These are phyloP conservation scores for Silene noctiflora DNA, from an alignment of 179 eudicot genomes.

Conservation along the genomic window DNA sequence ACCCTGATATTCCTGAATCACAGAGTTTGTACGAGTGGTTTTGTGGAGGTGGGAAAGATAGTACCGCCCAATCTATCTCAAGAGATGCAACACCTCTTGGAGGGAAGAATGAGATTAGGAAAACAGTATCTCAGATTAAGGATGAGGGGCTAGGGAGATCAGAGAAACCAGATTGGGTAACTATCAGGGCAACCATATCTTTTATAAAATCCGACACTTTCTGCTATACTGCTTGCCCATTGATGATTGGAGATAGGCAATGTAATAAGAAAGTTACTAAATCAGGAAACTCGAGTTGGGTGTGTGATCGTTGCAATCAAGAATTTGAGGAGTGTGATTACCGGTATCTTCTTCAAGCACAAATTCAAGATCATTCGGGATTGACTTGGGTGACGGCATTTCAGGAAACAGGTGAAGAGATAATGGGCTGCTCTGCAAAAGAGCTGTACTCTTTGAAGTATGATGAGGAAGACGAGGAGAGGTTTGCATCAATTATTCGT, in stretches of 20 bases:
- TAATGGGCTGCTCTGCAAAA: conserved; percentile 81
- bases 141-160: conserved; percentile 90
- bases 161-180: conserved; percentile 88
- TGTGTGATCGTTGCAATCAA: conserved; percentile 90
- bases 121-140: conserved; percentile 72
- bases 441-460: conserved; percentile 65
- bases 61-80: conserved; percentile 66
- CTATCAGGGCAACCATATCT: conserved; percentile 64
- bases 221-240: conserved; percentile 95
- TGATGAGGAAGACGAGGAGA: conserved; percentile 54
- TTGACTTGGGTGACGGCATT: conserved; percentile 91
- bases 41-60: conserved; percentile 61
- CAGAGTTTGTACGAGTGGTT: conserved; percentile 62
- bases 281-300: conserved; percentile 70
- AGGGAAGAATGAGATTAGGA: conserved; percentile 61
- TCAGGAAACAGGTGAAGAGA: conserved; percentile 88
- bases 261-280: conserved; percentile 87
- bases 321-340: conserved; percentile 97
- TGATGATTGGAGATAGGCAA: conserved; percentile 85
- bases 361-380: conserved; percentile 86
- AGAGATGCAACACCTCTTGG: conserved; percentile 62
- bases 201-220: conserved; percentile 76
- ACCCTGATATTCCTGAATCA: conserved; percentile 82
- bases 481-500: conserved; percentile 51
- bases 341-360: conserved; percentile 90